phyloP scores from a whole-genome alignment of 1,139 yeast species.

The Spathaspora sp. region DNA sequence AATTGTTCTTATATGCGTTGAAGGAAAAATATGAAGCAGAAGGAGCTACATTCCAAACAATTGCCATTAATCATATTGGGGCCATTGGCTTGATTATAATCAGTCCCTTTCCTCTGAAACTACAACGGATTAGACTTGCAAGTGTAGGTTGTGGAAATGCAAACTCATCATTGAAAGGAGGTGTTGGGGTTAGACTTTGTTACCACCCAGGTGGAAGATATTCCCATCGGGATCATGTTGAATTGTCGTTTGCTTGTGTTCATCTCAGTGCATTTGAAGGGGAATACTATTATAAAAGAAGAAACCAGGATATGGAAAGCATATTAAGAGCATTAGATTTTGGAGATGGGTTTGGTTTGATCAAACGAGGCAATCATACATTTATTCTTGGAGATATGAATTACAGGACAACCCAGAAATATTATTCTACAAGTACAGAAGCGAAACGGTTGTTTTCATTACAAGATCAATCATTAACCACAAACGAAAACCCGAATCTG shows the following conservation, averaged over 20 bases:
- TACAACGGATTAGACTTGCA: slow-evolving; percentile 27
- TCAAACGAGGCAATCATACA: slow-evolving; percentile 57
- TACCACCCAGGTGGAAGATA: slow-evolving; percentile 25
- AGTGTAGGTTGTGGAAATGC: slow-evolving; percentile 55
- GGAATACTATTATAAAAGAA: slow-evolving; percentile 34
- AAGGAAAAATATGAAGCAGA: slow-evolving; percentile 26
- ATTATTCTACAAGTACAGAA: slow-evolving; percentile 15
- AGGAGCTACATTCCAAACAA: slow-evolving; percentile 39
- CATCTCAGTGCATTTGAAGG: slow-evolving; percentile 85
- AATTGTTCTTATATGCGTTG: slow-evolving; percentile 41
- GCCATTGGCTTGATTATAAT: slow-evolving; percentile 64
- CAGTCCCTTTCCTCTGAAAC: slow-evolving; percentile 40
- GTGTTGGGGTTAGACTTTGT: slow-evolving; percentile 55
- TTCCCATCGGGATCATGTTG: slow-evolving; percentile 16
- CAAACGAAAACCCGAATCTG: slow-evolving; percentile 24
- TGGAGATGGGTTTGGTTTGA: slow-evolving; percentile 58
- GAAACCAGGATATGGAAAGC: slow-evolving; percentile 53
- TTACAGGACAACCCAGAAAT: slow-evolving; percentile 55
- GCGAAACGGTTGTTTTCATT: slow-evolving; percentile 20
- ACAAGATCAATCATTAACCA: slow-evolving; percentile 22
- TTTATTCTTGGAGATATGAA: slow-evolving; percentile 84
- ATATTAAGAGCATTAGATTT: slow-evolving; percentile 58
- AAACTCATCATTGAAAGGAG: slow-evolving; percentile 73
- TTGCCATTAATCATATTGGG: slow-evolving; percentile 55
- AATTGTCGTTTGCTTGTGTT: slow-evolving; percentile 63